phyloP scores from a whole-genome alignment of 257 asterid genomes.

The Anisodus tanguticus region DNA sequence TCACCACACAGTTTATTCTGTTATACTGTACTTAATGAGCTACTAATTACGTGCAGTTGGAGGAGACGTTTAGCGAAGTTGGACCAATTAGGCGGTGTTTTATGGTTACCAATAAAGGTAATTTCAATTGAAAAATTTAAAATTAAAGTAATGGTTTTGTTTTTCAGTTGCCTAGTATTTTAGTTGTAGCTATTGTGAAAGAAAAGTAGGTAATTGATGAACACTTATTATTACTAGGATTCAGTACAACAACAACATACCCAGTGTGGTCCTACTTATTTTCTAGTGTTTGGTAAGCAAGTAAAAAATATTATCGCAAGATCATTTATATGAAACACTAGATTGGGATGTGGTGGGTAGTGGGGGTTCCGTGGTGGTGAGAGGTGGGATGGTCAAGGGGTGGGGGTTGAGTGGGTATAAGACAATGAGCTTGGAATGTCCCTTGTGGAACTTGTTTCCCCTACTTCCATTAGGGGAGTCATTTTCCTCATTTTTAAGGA shows the following conservation, averaged over 20 bases:
- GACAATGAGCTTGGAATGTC: too few species aligned
- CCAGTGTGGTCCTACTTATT: too few species aligned
- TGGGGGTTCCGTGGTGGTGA: too few species aligned
- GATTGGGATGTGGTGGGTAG: too few species aligned
- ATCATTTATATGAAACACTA: too few species aligned
- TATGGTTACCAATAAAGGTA: slow-evolving; percentile 86
- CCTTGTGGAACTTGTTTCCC: too few species aligned
- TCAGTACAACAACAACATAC: background rate
- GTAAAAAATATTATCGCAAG: too few species aligned
- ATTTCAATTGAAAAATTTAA: slow-evolving; percentile 6
- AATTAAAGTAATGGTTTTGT: background rate
- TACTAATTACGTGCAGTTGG: slow-evolving; percentile 56
- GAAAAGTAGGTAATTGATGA: background rate
- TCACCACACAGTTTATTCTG: background rate
- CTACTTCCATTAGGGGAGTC: too few species aligned
- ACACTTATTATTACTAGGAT: background rate
- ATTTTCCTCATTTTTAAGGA: too few species aligned
- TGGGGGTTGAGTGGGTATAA: too few species aligned
- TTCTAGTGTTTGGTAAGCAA: too few species aligned
- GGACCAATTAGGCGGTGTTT: slow-evolving; percentile 94
- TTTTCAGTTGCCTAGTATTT: background rate
- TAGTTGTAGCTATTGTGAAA: background rate
- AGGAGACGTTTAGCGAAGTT: slow-evolving; percentile 87
- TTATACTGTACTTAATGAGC: background rate
- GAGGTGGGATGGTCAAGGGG: too few species aligned